These are phyloP conservation scores for Myriosclerotinia duriaeana DNA, from an alignment of 2,329 filamentous ascomycete genomes.

Conservation along the genomic window DNA sequence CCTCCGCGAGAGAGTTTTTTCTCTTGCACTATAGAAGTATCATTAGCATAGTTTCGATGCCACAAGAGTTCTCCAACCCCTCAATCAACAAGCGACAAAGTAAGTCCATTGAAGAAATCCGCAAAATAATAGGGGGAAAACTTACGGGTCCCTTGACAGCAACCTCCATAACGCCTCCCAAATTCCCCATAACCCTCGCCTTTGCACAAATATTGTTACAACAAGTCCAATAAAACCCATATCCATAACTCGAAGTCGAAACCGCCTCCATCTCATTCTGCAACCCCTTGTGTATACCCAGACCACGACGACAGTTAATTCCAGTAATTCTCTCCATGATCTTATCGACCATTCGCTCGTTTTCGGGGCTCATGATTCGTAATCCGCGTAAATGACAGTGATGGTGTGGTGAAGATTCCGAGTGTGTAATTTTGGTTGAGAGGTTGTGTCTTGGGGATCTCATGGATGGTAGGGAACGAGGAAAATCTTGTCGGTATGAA, in stretches of 20 bases:
- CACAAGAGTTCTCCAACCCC: background rate
- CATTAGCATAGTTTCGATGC: background rate
- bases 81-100: background rate
- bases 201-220: background rate
- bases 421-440: background rate
- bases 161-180: background rate
- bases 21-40: constrained; percentile 2
- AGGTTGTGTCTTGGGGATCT: background rate
- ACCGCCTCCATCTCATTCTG: background rate
- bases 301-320: background rate
- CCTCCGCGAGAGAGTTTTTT: background rate
- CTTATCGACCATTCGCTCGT: background rate
- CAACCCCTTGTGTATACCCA: background rate
- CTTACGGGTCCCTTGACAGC: background rate
- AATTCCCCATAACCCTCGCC: background rate
- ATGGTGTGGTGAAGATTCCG: background rate
- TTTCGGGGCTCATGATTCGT: background rate
- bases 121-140: background rate
- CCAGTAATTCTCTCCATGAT: background rate
- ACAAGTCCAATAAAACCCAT: constrained; percentile 17
- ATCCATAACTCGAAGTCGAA: background rate
- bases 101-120: background rate
- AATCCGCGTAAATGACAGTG: background rate
- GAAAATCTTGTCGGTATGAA: background rate
- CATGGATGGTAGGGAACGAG: background rate